Evolutionary conservation across 257 asterid genomes (phyloP).

Genomic region (Galeopsis tetrahit): DNA sequence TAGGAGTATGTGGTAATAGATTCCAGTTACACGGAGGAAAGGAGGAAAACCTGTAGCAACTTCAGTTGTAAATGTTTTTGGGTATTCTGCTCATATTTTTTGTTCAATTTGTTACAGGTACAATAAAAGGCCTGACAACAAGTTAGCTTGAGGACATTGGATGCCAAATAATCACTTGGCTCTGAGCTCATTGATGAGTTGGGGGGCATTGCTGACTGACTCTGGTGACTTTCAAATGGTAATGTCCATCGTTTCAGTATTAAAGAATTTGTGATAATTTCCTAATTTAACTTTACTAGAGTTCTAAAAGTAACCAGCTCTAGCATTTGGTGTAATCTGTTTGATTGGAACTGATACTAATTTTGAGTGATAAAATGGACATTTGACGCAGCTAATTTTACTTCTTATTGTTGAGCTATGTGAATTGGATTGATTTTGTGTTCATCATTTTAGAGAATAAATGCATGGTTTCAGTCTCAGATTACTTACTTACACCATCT

Average conservation of each 20-base stretch:
- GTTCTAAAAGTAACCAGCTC: too few species aligned
- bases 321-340: slow-evolving; percentile 19
- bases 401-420: slow-evolving; percentile 3
- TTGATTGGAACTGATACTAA: slow-evolving; percentile 19
- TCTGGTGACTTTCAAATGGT: slow-evolving; percentile 99
- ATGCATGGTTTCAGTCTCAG: slow-evolving; percentile 4
- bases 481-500: slow-evolving; percentile 3
- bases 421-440: slow-evolving; percentile 12
- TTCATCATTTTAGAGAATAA: neutral
- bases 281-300: too few species aligned
- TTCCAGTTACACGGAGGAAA: too few species aligned
- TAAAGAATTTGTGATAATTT: neutral
- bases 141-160: slow-evolving; percentile 96
- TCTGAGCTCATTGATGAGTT: slow-evolving; percentile 94
- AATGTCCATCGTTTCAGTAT: slow-evolving; percentile 28
- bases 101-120: slow-evolving; percentile 57
- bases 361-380: slow-evolving; percentile 11
- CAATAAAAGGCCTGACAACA: slow-evolving; percentile 87
- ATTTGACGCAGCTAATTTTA: slow-evolving; percentile 19
- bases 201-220: slow-evolving; percentile 97
- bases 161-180: slow-evolving; percentile 93
- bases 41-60: too few species aligned
- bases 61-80: neutral
- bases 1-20: too few species aligned
- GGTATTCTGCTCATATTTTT: neutral